A percentile compares a stretch with the other conserved stretches of the same genome.
These are phyloP conservation scores for Phytophthora pluvialis DNA, from an alignment of 352 stramenopile species.

Conservation along the genomic window DNA sequence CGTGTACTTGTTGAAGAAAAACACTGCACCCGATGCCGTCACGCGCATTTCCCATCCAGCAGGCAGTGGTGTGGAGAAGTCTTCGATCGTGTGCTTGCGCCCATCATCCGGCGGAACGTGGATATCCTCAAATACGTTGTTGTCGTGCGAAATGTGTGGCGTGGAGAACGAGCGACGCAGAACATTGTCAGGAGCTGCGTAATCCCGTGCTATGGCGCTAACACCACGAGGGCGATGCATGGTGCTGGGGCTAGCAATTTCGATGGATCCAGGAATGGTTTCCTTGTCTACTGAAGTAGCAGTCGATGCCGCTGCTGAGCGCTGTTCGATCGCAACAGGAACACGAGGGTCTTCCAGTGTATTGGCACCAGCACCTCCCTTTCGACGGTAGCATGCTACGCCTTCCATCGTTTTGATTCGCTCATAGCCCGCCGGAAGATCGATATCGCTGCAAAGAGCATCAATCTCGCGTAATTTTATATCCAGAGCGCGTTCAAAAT, in stretches of 20 bases:
- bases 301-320: slow-evolving; percentile 1
- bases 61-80: slow-evolving; percentile 78
- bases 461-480: slow-evolving; percentile 72
- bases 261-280: background rate
- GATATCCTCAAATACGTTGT: slow-evolving; percentile 32
- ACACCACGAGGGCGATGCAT: slow-evolving; percentile 33
- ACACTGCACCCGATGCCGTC: slow-evolving; percentile 67
- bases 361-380: slow-evolving; percentile 37
- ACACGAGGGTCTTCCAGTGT: slow-evolving; percentile 70
- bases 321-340: slow-evolving; percentile 29
- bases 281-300: slow-evolving; percentile 2
- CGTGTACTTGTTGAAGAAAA: slow-evolving; percentile 81
- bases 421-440: slow-evolving; percentile 49
- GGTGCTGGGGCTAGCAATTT: slow-evolving; percentile 12
- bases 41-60: slow-evolving; percentile 86
- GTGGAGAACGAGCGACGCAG: slow-evolving; percentile 53
- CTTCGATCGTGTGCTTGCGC: slow-evolving; percentile 65
- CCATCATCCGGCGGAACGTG: slow-evolving; percentile 65
- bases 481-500: slow-evolving; percentile 49
- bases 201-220: slow-evolving; percentile 32
- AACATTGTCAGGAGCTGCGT: slow-evolving; percentile 33
- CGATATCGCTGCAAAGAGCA: slow-evolving; percentile 53
- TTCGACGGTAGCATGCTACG: slow-evolving; percentile 56
- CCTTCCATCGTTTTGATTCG: slow-evolving; percentile 56
- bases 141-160: slow-evolving; percentile 41